Conservation (phyloP, 2,329 filamentous ascomycete species). For the Fusarium sp. region DNA sequence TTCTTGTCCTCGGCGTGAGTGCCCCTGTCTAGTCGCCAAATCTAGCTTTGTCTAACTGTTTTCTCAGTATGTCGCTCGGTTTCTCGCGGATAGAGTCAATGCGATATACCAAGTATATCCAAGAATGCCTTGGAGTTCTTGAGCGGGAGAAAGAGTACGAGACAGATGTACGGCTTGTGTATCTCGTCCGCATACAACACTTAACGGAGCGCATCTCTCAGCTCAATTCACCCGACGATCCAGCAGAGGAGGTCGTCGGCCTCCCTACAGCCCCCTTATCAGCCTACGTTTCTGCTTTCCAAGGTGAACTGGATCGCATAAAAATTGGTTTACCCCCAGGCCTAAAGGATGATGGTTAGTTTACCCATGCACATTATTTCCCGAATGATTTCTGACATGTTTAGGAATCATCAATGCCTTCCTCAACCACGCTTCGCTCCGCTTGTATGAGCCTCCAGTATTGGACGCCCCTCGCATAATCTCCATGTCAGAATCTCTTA, state of each 20-base stretch:
- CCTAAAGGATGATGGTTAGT: slow-evolving; percentile 59
- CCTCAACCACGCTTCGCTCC: slow-evolving; percentile 59
- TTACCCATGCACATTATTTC: accelerated
- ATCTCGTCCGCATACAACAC: slow-evolving; percentile 65
- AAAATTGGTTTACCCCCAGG: slow-evolving; percentile 53
- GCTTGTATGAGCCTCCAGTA: slow-evolving; percentile 65
- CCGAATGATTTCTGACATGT: accelerated
- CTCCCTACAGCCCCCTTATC: slow-evolving; percentile 60
- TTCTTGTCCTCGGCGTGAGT: slow-evolving; percentile 68
- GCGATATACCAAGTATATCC: slow-evolving; percentile 67
- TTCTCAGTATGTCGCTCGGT: slow-evolving; percentile 58
- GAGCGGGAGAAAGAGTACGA: slow-evolving; percentile 61
- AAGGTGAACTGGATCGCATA: slow-evolving; percentile 62
- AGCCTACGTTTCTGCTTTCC: slow-evolving; percentile 64
- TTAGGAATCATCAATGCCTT: slow-evolving; percentile 59
- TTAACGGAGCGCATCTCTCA: slow-evolving; percentile 66
- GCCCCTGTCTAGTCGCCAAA: accelerated
- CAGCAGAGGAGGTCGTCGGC: slow-evolving; percentile 52
- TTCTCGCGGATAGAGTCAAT: slow-evolving; percentile 64
- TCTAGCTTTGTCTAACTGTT: slow-evolving; percentile 16
- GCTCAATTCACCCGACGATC: slow-evolving; percentile 55
- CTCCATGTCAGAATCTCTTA: slow-evolving; percentile 61
- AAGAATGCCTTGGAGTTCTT: slow-evolving; percentile 65
- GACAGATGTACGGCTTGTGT: slow-evolving; percentile 63
- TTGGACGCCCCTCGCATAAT: slow-evolving; percentile 60